Evolutionary conservation across 495 filamentous ascomycete species (phyloP).

Genomic region (Hyaloscypha bicolor): DNA sequence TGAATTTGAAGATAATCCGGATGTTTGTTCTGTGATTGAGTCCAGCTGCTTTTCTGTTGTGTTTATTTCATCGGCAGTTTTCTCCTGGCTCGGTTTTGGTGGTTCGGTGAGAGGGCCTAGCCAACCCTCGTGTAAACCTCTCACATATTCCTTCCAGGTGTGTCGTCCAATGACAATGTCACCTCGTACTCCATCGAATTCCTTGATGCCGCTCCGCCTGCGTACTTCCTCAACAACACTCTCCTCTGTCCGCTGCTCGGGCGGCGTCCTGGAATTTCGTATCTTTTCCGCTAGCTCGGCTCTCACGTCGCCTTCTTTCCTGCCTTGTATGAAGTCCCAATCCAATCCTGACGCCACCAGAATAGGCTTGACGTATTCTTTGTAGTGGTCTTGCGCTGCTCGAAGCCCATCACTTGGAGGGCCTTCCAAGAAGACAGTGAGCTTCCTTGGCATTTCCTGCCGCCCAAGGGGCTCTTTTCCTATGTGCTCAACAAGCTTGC

Average conservation of each 20-base stretch:
- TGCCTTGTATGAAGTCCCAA: conserved; percentile 91
- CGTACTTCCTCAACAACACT: conserved; percentile 59
- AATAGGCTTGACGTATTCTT: conserved; percentile 93
- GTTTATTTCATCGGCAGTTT: conserved; percentile 36
- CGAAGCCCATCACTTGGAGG: conserved; percentile 86
- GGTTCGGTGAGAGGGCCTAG: conserved; percentile 70
- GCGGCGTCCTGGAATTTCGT: conserved; percentile 61
- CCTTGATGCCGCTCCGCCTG: conserved; percentile 59
- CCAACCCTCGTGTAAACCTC: conserved; percentile 95
- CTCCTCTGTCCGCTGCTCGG: conserved; percentile 50
- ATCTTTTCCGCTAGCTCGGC: conserved; percentile 81
- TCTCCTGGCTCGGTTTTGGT: conserved; percentile 44
- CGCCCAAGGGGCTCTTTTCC: conserved; percentile 73
- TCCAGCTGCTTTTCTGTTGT: not conserved
- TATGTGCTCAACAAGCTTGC: conserved; percentile 81
- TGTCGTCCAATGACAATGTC: conserved; percentile 90
- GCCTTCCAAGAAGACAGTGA: conserved; percentile 83
- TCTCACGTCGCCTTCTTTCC: conserved; percentile 84
- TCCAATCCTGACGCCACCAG: conserved; percentile 88
- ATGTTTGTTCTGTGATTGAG: conserved; percentile 17
- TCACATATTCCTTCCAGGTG: conserved; percentile 96
- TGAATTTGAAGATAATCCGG: conserved; percentile 21
- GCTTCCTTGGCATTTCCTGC: conserved; percentile 71
- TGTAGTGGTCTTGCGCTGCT: conserved; percentile 86
- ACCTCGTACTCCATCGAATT: conserved; percentile 73